phyloP scores from a whole-genome alignment of 78 protist species.

The Dictyostelium brefeldianum region DNA sequence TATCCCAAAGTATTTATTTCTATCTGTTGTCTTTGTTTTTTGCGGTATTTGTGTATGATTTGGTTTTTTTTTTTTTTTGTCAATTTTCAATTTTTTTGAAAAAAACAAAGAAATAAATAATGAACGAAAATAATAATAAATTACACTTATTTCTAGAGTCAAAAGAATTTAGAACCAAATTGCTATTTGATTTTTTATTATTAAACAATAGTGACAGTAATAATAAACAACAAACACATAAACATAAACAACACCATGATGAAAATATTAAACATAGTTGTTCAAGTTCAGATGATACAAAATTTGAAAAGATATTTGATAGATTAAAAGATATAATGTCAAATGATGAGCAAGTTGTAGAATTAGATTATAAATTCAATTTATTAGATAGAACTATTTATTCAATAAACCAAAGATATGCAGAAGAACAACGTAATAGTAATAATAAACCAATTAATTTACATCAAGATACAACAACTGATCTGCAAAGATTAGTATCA shows the following conservation, averaged over 20 bases:
- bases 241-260: neutral
- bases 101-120: neutral
- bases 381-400: neutral
- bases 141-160: neutral
- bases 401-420: neutral
- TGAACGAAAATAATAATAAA: neutral
- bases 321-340: constrained; percentile 4
- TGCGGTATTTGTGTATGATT: too few species aligned
- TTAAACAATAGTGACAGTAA: neutral
- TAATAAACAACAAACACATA: neutral
- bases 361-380: neutral
- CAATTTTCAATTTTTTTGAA: neutral
- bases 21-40: too few species aligned
- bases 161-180: neutral
- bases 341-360: neutral
- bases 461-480: constrained; percentile 7
- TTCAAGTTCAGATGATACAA: constrained; percentile 15
- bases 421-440: neutral
- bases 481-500: neutral
- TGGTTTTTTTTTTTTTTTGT: neutral
- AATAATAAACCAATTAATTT: neutral
- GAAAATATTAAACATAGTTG: too few species aligned
- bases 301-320: constrained; percentile 35
- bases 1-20: too few species aligned
- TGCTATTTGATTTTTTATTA: constrained; percentile 1